Percentiles rank a stretch among this genome's conserved stretches.
Evolutionary conservation across 768 basidiomycete species (phyloP).

Genomic region (Gautieria morchelliformis): DNA sequence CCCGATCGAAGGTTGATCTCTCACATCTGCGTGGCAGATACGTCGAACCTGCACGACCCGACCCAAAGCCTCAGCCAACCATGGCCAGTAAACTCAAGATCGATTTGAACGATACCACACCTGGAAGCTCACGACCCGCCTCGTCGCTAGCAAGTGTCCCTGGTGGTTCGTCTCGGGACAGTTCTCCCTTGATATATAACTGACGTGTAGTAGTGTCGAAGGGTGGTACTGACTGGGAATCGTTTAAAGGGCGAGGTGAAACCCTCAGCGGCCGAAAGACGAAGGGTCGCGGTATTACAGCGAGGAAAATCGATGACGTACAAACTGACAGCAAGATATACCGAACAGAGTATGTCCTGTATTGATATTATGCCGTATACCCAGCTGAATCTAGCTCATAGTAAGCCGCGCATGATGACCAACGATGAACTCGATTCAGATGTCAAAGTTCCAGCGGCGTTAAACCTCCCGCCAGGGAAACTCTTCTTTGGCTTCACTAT

Average conservation of each 20-base stretch:
- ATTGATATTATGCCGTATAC: neutral
- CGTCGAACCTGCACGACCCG: constrained; percentile 84
- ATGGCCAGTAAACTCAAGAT: constrained; percentile 98
- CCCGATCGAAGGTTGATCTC: constrained; percentile 22
- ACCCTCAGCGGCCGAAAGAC: constrained; percentile 85
- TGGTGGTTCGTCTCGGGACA: constrained; percentile 37
- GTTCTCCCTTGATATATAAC: constrained; percentile 37
- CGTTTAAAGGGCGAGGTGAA: constrained; percentile 93
- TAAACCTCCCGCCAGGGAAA: constrained; percentile 87
- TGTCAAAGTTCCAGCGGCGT: constrained; percentile 75
- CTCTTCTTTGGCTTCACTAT: constrained; percentile 95
- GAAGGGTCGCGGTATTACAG: constrained; percentile 88
- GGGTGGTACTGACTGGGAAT: constrained; percentile 82
- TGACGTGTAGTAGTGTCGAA: constrained; percentile 24
- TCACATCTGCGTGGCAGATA: constrained; percentile 43
- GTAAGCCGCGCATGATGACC: constrained; percentile 77
- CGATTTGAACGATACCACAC: constrained; percentile 77
- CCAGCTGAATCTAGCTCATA: constrained; percentile 25
- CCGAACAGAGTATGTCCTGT: constrained; percentile 68
- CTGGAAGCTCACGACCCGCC: constrained; percentile 74
- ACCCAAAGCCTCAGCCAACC: constrained; percentile 70
- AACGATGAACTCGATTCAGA: constrained; percentile 67
- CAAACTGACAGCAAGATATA: constrained; percentile 79
- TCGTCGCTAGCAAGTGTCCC: constrained; percentile 67
- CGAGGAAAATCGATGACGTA: constrained; percentile 73